Evolutionary conservation across 371 early-diverging fungal species (phyloP).

Genomic region (Choanephora cucurbitarum): DNA sequence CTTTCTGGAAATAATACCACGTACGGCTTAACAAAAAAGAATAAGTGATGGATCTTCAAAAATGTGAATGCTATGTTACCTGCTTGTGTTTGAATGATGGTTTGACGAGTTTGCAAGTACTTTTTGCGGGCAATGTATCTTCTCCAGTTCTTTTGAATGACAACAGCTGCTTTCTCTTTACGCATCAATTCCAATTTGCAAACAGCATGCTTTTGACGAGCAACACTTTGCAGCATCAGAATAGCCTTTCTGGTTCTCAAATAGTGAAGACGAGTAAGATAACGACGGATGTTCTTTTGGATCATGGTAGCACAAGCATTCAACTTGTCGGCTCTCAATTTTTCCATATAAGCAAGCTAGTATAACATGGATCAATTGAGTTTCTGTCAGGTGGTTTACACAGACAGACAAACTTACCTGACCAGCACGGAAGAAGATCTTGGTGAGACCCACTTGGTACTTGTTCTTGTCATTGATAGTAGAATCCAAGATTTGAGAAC

Average conservation of each 20-base stretch:
- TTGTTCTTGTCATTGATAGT: slow-evolving; percentile 79
- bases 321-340: slow-evolving; percentile 80
- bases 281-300: slow-evolving; percentile 88
- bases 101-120: slow-evolving; percentile 43
- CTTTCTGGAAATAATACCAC: slow-evolving; percentile 61
- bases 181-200: slow-evolving; percentile 55
- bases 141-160: slow-evolving; percentile 78
- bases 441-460: slow-evolving; percentile 96
- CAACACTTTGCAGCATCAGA: slow-evolving; percentile 59
- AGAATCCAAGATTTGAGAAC: slow-evolving; percentile 66
- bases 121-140: slow-evolving; percentile 63
- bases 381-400: not conserved
- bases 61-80: slow-evolving; percentile 19
- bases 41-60: not conserved
- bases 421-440: slow-evolving; percentile 99
- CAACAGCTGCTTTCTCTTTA: slow-evolving; percentile 70
- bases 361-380: not conserved
- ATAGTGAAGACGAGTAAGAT: slow-evolving; percentile 70
- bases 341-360: slow-evolving; percentile 88
- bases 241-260: slow-evolving; percentile 54
- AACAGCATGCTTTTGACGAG: slow-evolving; percentile 66
- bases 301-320: slow-evolving; percentile 77
- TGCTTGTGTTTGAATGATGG: slow-evolving; percentile 50
- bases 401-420: slow-evolving; percentile 35
- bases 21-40: slow-evolving; percentile 24